A percentile compares a stretch with the other conserved stretches of the same genome.
Evolutionary conservation across 768 basidiomycete species (phyloP).

Genomic region (Agrocybe praecox): DNA sequence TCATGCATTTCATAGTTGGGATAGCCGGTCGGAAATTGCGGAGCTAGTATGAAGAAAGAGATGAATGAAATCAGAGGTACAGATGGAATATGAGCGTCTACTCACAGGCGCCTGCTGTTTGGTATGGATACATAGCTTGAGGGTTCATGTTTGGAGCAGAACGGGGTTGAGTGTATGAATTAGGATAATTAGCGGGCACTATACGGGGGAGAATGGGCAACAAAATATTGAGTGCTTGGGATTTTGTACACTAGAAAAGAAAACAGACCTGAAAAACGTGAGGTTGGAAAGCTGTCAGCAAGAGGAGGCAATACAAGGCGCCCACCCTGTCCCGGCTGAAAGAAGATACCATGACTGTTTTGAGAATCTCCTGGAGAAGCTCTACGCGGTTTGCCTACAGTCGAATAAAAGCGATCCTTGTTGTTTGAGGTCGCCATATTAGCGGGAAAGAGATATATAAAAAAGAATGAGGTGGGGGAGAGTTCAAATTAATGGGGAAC

Average conservation of each 20-base stretch:
- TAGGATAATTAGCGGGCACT: constrained; percentile 63
- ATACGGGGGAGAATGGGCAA: constrained; percentile 48
- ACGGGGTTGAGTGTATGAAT: constrained; percentile 65
- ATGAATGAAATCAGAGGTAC: constrained; percentile 37
- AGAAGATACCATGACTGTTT: constrained; percentile 55
- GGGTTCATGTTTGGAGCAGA: constrained; percentile 59
- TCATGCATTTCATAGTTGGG: constrained; percentile 60
- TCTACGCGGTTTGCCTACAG: constrained; percentile 67
- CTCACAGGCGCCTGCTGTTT: constrained; percentile 38
- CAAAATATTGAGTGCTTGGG: constrained; percentile 60
- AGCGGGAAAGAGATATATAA: constrained; percentile 63
- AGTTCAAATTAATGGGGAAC: constrained; percentile 35
- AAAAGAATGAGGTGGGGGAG: constrained; percentile 52
- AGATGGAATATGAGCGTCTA: constrained; percentile 22
- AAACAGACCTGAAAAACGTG: constrained; percentile 90
- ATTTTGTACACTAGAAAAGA: constrained; percentile 51
- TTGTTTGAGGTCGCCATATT: constrained; percentile 60
- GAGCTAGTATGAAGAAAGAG: constrained; percentile 37
- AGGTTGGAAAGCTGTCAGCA: constrained; percentile 84
- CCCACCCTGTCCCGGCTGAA: constrained; percentile 86
- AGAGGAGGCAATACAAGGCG: constrained; percentile 87
- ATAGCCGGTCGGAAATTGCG: constrained; percentile 48
- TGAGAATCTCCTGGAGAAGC: constrained; percentile 70
- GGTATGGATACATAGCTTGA: constrained; percentile 45
- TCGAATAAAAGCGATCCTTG: constrained; percentile 73